These are phyloP conservation scores for Gnaphalium uliginosum DNA, from an alignment of 129 eudicot genomes.

Conservation along the genomic window DNA sequence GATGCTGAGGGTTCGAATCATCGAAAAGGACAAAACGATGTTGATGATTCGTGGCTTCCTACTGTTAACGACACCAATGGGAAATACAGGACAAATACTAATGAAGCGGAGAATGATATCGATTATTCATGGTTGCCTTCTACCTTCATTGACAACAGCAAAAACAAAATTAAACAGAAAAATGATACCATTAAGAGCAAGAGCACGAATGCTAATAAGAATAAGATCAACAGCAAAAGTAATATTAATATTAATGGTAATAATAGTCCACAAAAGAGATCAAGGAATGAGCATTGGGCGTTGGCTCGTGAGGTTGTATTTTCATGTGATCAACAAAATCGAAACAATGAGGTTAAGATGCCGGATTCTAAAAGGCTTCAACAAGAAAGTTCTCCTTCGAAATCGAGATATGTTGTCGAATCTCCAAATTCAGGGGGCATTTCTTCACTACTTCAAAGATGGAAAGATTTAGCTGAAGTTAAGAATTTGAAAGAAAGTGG, in stretches of 20 bases:
- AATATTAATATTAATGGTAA: conserved; percentile 5
- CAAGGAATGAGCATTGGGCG: conserved; percentile 36
- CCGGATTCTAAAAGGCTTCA: conserved; percentile 7
- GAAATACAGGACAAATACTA: conserved; percentile 11
- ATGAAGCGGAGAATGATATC: conserved; percentile 17
- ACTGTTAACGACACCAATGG: background rate
- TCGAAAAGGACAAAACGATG: conserved; percentile 5
- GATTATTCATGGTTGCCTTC: conserved; percentile 39
- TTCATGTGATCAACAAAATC: conserved; percentile 5
- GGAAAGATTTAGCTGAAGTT: conserved; percentile 55
- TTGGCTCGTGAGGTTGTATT: conserved; percentile 40
- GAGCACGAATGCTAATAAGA: background rate
- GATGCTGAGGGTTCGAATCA: conserved; percentile 1
- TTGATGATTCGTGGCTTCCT: conserved; percentile 36
- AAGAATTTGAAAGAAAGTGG: conserved; percentile 19
- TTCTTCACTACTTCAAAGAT: conserved; percentile 64
- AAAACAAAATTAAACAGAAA: conserved; percentile 22
- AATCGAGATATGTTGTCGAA: conserved; percentile 24
- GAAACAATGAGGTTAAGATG: background rate
- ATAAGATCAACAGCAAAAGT: background rate
- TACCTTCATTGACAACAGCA: conserved; percentile 20
- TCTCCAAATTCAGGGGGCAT: conserved; percentile 45
- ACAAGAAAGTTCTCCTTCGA: conserved; percentile 12
- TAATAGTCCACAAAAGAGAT: conserved; percentile 1
- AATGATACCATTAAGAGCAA: background rate